Percentiles rank a stretch among this genome's conserved stretches.
phyloP scores from a whole-genome alignment of 495 filamentous ascomycete genomes.

The Trichoderma parareesei region DNA sequence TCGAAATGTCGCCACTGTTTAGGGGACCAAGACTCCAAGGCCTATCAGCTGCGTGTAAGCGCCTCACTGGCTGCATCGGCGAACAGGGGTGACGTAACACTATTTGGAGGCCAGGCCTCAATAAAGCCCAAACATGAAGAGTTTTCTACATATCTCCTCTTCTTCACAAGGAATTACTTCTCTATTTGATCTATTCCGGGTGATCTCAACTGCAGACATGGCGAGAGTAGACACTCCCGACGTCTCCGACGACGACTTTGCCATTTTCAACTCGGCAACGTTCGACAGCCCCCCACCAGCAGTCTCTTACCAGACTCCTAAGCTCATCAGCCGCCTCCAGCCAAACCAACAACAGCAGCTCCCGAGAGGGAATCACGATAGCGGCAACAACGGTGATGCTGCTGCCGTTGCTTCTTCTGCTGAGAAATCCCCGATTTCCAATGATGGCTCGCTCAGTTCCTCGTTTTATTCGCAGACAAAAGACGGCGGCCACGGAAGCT shows the following conservation, averaged over 20 bases:
- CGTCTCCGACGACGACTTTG: conserved; percentile 1
- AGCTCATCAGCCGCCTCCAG: not conserved
- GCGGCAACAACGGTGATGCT: not conserved
- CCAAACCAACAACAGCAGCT: not conserved
- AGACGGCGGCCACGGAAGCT: not conserved
- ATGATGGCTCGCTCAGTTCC: not conserved
- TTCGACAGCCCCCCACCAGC: not conserved
- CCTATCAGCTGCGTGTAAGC: not conserved
- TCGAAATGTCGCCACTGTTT: no score
- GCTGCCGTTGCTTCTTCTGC: not conserved
- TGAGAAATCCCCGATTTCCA: not conserved
- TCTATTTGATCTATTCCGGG: not conserved
- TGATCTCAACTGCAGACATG: not conserved
- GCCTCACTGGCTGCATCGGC: not conserved
- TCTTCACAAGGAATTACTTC: no score
- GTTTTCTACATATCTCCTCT: no score
- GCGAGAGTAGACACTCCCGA: not conserved
- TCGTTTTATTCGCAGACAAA: not conserved
- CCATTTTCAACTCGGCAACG: not conserved
- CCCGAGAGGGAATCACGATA: not conserved
- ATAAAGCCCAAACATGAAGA: not conserved
- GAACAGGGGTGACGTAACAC: not conserved
- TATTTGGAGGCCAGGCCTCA: not conserved
- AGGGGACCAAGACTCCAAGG: not conserved
- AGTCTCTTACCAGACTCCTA: not conserved